These are phyloP conservation scores for Deuterostichococcus epilithicus DNA, from an alignment of 139 green algal species.

Conservation along the genomic window DNA sequence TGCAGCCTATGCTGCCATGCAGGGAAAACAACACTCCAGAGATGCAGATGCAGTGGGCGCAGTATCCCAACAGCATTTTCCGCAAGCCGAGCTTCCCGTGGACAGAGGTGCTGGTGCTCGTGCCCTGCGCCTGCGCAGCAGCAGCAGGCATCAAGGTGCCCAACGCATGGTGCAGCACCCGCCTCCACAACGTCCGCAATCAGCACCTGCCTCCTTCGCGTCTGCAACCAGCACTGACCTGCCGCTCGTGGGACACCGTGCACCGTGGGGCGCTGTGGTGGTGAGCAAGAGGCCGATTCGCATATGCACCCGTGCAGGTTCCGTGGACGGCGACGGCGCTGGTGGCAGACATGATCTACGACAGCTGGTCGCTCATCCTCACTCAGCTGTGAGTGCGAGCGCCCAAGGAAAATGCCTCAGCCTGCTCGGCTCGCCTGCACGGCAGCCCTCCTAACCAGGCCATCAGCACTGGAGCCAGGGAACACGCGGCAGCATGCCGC, in stretches of 20 bases:
- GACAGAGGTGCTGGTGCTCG: conserved; percentile 18
- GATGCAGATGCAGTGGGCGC: conserved; percentile 2
- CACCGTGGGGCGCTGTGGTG: too few species aligned
- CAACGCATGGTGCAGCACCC: too few species aligned
- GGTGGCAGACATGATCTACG: conserved; percentile 20
- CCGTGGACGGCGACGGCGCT: conserved; percentile 21
- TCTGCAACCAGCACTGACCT: too few species aligned
- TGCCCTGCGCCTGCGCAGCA: conserved; percentile 38
- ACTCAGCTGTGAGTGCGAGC: conserved; percentile 6
- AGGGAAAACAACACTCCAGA: conserved; percentile 10
- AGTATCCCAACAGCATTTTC: background rate
- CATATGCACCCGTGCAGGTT: too few species aligned
- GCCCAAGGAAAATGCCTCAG: background rate
- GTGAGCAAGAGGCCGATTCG: too few species aligned
- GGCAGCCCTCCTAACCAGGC: background rate
- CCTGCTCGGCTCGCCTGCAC: conserved; percentile 10
- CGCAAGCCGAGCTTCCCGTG: conserved; percentile 7
- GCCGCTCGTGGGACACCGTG: too few species aligned
- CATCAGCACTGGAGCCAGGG: background rate
- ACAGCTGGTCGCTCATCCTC: conserved; percentile 27
- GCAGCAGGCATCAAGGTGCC: conserved; percentile 19
- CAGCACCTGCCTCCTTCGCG: too few species aligned
- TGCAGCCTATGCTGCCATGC: background rate
- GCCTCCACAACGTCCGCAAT: too few species aligned
- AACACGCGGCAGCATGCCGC: background rate